A percentile compares a stretch with the other conserved stretches of the same genome.
These are phyloP conservation scores for Chenopodium formosanum DNA, from an alignment of 148 eudicot genomes.

Conservation along the genomic window DNA sequence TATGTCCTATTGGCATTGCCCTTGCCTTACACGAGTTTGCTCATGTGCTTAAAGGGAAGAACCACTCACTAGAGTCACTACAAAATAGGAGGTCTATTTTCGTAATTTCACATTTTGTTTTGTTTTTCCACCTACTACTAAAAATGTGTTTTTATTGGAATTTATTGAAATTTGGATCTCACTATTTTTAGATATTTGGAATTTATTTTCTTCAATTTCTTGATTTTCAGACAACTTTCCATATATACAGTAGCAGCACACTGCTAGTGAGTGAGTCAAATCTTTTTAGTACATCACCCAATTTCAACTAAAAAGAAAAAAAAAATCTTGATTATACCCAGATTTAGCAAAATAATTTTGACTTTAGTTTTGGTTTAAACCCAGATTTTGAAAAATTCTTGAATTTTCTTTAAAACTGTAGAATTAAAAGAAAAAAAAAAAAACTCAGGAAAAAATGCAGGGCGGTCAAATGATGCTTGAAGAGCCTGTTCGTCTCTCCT, in stretches of 20 bases:
- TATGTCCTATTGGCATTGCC: background rate
- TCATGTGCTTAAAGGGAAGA: background rate
- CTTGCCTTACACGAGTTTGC: background rate
- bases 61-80: background rate
- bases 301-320: background rate
- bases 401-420: background rate
- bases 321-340: too few species aligned
- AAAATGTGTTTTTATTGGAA: background rate
- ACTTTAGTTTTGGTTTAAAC: too few species aligned
- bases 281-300: background rate
- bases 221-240: background rate
- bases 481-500: constrained; percentile 46
- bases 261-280: background rate
- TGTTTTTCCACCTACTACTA: background rate
- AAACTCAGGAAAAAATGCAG: constrained; percentile 31
- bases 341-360: too few species aligned
- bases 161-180: background rate
- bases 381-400: background rate
- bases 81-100: background rate
- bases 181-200: background rate
- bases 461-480: constrained; percentile 42
- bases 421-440: background rate
- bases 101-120: background rate
- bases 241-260: background rate
- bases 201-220: background rate